Base-by-base conservation (phyloP, 106 monocot species). In the Ottelia alismoides region DNA sequence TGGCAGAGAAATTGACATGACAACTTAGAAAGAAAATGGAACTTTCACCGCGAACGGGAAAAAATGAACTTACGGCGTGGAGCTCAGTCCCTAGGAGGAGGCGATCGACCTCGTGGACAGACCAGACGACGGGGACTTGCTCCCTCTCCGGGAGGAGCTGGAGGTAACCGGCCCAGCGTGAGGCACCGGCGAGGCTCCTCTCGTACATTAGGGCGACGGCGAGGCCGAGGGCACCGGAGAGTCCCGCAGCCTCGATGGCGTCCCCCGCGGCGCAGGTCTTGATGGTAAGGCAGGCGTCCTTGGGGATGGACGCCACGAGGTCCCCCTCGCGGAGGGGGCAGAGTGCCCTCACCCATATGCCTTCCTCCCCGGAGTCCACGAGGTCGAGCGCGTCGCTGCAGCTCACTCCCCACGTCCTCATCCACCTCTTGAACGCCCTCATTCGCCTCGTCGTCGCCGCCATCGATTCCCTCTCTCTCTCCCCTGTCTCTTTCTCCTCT, bases 361-460 rank as follows among this genome's bases (percentile, higher is more conserved):
- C 60, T 44, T 45, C 62, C 22, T 27, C 30, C 20, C 48, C 57
- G 25, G 73, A 62, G 61, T 71, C 73, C 45, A 46, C 51, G 52
- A 98, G 59, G 28, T 52, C 29, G 19, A 98, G 71, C 32, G 96
- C 76, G 64, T 89, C 81, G 61, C 74, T 76, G 76, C 46, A 74
- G 26, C 55, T 71, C 55, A 98, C 53, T 12, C 63, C 58, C 19
- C 79, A 31, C 16, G 79, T 68, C 25, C 43, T 47, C 89, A 98
- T 89, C 96, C 96, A 98, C 30, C 96, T 70, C 72, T 67, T 81
- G 85, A 98, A 98, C 9, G 76, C 70, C 20, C 96, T 60, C 46
- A 98, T 27, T 31, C 96, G 73, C n/a, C n/a, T n/a, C n/a, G n/a
- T n/a, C n/a, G n/a, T n/a, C n/a, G n/a, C n/a, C n/a, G n/a, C n/a